These are phyloP conservation scores for Stagonosporopsis vannaccii DNA, from an alignment of 2,329 filamentous ascomycete genomes.

Conservation along the genomic window DNA sequence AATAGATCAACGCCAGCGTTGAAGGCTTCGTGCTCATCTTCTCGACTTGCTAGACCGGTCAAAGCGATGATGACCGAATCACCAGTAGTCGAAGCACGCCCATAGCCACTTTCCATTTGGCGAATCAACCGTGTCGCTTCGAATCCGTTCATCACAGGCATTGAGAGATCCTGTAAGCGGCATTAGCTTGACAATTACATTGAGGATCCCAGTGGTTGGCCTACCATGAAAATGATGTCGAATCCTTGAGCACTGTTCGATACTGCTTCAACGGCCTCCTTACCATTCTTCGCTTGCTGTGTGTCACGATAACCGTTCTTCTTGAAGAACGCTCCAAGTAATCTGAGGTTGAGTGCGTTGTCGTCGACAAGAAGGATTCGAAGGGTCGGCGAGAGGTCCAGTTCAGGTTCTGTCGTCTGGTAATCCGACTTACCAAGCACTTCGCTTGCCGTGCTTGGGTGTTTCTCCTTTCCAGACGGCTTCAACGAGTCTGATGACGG, in stretches of 20 bases:
- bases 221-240: conserved; percentile 35
- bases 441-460: not conserved
- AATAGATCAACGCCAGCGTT: conserved; percentile 28
- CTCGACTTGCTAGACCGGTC: conserved; percentile 28
- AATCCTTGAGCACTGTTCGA: conserved; percentile 24
- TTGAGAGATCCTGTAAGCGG: conserved; percentile 27
- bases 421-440: no score
- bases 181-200: not conserved
- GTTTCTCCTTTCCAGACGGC: not conserved
- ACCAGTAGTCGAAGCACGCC: not conserved
- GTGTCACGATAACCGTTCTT: conserved; percentile 14
- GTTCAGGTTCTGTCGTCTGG: no score
- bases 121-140: conserved; percentile 34
- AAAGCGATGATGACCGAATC: conserved; percentile 22
- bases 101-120: conserved; percentile 20
- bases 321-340: conserved; percentile 33
- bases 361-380: conserved; percentile 45
- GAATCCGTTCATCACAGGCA: conserved; percentile 43
- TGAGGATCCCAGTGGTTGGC: not conserved
- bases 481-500: no score
- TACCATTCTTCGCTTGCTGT: conserved; percentile 17
- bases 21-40: conserved; percentile 23
- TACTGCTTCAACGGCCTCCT: conserved; percentile 29
- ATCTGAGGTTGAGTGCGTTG: conserved; percentile 44
- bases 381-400: not conserved